phyloP scores from a whole-genome alignment of 1,284 basidiomycete species.

The Rhodotorula glutinis region DNA sequence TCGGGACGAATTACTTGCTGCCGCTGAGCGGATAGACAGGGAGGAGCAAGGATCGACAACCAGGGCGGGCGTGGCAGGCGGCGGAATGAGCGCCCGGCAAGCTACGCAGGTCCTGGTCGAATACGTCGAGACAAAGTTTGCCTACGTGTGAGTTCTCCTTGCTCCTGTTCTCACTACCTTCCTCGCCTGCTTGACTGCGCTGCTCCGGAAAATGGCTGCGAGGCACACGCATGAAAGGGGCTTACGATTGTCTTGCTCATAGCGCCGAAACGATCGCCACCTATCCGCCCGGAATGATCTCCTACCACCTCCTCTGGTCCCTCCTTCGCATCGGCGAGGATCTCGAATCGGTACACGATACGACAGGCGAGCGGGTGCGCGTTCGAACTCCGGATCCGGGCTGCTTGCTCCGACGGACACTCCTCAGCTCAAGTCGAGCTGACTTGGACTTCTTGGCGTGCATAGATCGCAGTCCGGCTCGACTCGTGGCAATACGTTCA shows the following conservation, averaged over 20 bases:
- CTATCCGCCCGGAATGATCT: slow-evolving; percentile 10
- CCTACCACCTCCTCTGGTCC: slow-evolving; percentile 15
- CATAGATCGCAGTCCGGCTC: slow-evolving; percentile 14
- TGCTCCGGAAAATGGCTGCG: too few relatives aligned
- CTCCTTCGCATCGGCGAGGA: slow-evolving; percentile 11
- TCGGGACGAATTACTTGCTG: slow-evolving; percentile 5
- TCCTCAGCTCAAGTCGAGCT: neutral
- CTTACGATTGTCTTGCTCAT: neutral
- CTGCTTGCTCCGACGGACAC: neutral
- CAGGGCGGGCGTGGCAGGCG: neutral
- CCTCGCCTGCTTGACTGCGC: too few relatives aligned
- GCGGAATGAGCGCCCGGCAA: neutral
- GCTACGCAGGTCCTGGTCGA: neutral
- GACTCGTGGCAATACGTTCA: slow-evolving; percentile 19
- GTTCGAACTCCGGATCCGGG: neutral
- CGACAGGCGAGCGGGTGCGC: slow-evolving; percentile 17
- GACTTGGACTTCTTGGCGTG: neutral
- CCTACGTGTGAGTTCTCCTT: slow-evolving; percentile 10
- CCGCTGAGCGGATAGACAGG: too few relatives aligned
- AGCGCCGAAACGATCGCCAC: slow-evolving; percentile 6
- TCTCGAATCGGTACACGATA: slow-evolving; percentile 17
- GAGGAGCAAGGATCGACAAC: neutral
- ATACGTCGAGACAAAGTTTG: slow-evolving; percentile 11
- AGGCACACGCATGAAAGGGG: too few relatives aligned
- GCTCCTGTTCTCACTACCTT: neutral